phyloP scores from a whole-genome alignment of 192 early-diverging fungal species.

The Linnemannia zychae region DNA sequence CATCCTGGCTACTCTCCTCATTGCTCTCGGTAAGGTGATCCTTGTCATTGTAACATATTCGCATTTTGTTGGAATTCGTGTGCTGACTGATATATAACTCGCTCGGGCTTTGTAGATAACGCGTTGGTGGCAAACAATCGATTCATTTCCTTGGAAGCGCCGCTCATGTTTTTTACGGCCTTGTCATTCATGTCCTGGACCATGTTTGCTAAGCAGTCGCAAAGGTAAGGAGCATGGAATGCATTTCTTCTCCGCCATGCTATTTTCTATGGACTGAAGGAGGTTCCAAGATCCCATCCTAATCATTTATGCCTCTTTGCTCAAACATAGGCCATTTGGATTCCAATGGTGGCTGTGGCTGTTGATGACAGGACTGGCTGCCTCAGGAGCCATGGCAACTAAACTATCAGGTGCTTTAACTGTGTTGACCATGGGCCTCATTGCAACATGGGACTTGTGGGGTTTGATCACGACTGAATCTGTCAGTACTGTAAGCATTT shows the following conservation, averaged over 20 bases:
- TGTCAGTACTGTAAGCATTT: conserved; percentile 11
- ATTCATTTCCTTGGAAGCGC: conserved; percentile 91
- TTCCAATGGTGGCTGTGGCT: conserved; percentile 90
- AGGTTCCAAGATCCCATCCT: too few species aligned
- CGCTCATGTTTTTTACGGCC: conserved; percentile 91
- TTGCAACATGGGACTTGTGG: conserved; percentile 83
- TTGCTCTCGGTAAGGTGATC: conserved; percentile 75
- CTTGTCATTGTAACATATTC: not conserved
- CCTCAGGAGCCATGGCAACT: conserved; percentile 76
- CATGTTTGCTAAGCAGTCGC: conserved; percentile 77
- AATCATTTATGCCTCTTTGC: not conserved
- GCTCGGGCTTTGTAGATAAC: conserved; percentile 72
- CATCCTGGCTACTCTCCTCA: conserved; percentile 77
- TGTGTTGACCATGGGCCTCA: conserved; percentile 78
- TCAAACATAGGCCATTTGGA: conserved; percentile 69
- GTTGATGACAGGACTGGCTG: conserved; percentile 77
- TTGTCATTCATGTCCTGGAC: conserved; percentile 83
- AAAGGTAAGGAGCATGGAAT: conserved; percentile 37
- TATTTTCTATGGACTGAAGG: too few species aligned
- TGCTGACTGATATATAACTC: too few species aligned
- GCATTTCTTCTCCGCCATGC: too few species aligned
- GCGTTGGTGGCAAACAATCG: conserved; percentile 89
- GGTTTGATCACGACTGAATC: conserved; percentile 69
- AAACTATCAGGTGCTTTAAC: conserved; percentile 93
- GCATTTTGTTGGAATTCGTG: too few species aligned